These are phyloP conservation scores for Wickerhamomyces mucosus DNA, from an alignment of 805 yeast genomes.

Conservation along the genomic window DNA sequence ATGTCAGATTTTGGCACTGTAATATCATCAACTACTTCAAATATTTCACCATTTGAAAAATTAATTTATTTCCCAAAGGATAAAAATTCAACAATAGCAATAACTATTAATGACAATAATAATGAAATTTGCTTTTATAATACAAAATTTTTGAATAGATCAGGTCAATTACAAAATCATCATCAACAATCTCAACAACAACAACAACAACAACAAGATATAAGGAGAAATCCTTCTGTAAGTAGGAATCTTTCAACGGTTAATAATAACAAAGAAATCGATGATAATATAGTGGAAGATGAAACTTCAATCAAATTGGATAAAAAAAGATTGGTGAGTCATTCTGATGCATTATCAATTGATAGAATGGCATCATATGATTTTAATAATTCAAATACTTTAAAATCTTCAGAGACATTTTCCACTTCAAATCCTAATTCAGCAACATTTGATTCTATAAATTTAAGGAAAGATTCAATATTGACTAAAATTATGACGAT, in stretches of 20 bases:
- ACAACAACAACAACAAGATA: constrained; percentile 13
- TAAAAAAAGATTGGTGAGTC: constrained; percentile 24
- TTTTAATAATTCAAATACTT: constrained; percentile 27
- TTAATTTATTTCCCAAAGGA: constrained; percentile 43
- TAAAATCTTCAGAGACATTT: constrained; percentile 32
- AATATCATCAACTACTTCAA: constrained; percentile 60
- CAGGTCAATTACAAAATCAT: constrained; percentile 1
- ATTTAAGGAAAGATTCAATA: constrained; percentile 56
- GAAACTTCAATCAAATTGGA: constrained; percentile 10
- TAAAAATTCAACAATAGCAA: constrained; percentile 36
- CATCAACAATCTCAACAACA: constrained; percentile 11
- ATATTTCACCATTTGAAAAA: constrained; percentile 48
- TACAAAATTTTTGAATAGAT: constrained; percentile 31
- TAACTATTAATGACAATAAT: constrained; percentile 43
- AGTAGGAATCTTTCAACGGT: constrained; percentile 1
- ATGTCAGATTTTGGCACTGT: constrained; percentile 63
- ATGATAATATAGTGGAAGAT: constrained; percentile 2
- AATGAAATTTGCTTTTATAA: constrained; percentile 44
- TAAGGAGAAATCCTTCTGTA: constrained; percentile 2
- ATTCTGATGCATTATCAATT: constrained; percentile 31
- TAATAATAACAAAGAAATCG: too few species aligned
- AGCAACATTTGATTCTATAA: constrained; percentile 26
- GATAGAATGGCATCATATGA: constrained; percentile 37
- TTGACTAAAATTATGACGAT: constrained; percentile 47
- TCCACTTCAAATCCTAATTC: constrained; percentile 22